Base-by-base conservation (phyloP, 495 filamentous ascomycete genomes). In the Penicillium nucicola region DNA sequence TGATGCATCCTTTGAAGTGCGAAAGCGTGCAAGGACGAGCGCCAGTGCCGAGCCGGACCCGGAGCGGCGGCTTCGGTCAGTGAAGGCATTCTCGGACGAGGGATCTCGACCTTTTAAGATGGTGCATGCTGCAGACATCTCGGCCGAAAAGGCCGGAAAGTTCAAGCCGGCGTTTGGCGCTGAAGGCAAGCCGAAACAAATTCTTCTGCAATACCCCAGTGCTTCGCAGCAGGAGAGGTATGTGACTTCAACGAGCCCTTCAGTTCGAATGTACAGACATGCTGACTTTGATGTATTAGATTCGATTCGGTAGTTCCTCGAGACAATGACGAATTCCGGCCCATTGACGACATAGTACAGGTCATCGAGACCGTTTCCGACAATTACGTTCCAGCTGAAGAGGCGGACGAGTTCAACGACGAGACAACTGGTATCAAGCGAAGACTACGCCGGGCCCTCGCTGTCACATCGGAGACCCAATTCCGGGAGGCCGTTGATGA, bases 321-420 rank as follows among this genome's bases (percentile, higher is more conserved):
- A 51, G 88, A 93, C 34, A 81, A 74, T 25, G 79, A 85, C 47
- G 83, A 93, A 58, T 96, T 96, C 71, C 84, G 89, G 54, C 86
- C 91, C 5, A 69, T 92, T 48, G 81, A 86, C 57, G 93, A 97
- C 55, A 96, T 97, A 52, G 75, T 86, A 45, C 78, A 85, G 41
- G 86, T 89, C 12, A 83, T 96, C 40, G 82, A 90, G 49, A 77
- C 79, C 20, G 85, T 96, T 19, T 77, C 82, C 19, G 76, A 81
- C 25, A 78, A 84, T 60, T 95, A 96, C 67, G 78, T 96, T 19
- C 84, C 85, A 15, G 72, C 81, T 11, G 78, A 80, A 17, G 73
- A 88, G 53, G 76, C 79, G 13, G 76, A 81, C 25, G 67, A 75
- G 37, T 87, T 96, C 53, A 79, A 83, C 48, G 77, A 93, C 57